Conservation (phyloP, 2,329 filamentous ascomycete genomes). For the Elsinoe batatas region DNA sequence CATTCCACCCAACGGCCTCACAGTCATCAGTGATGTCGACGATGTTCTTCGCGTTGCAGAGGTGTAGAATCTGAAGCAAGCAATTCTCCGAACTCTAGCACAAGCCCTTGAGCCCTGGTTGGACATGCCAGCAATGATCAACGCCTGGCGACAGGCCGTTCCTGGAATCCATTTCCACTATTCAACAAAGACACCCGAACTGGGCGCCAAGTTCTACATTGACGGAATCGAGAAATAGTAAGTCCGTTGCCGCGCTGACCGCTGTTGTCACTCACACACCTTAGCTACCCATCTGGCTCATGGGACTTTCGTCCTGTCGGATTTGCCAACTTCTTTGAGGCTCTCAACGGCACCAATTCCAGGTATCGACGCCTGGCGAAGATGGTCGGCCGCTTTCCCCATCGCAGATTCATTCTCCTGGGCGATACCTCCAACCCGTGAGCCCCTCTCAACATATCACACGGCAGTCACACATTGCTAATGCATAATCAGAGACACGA, state of each 20-base stretch:
- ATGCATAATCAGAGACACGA: conserved; percentile 10
- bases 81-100: conserved; percentile 16
- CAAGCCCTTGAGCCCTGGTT: conserved; percentile 18
- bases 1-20: conserved; percentile 18
- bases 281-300: conserved; percentile 19
- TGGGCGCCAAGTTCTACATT: conserved; percentile 15
- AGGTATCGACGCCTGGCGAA: conserved; percentile 16
- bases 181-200: conserved; percentile 19
- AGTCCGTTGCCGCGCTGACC: background rate
- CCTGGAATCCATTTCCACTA: conserved; percentile 22
- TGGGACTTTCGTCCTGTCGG: conserved; percentile 20
- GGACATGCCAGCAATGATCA: conserved; percentile 18
- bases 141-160: conserved; percentile 10
- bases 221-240: conserved; percentile 9
- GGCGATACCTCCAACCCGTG: conserved; percentile 20
- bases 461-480: background rate
- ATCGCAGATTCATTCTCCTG: conserved; percentile 20
- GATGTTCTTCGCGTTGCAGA: conserved; percentile 20
- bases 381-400: conserved; percentile 19
- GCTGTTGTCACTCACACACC: background rate
- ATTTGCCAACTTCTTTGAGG: conserved; percentile 13
- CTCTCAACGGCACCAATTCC: conserved; percentile 7
- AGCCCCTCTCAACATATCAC: background rate
- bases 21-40: conserved; percentile 22
- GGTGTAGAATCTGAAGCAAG: conserved; percentile 21